A percentile compares a stretch with the other conserved stretches of the same genome.
Conservation (phyloP, 1,284 basidiomycete genomes). For the Fistulinella cinereoalba region DNA sequence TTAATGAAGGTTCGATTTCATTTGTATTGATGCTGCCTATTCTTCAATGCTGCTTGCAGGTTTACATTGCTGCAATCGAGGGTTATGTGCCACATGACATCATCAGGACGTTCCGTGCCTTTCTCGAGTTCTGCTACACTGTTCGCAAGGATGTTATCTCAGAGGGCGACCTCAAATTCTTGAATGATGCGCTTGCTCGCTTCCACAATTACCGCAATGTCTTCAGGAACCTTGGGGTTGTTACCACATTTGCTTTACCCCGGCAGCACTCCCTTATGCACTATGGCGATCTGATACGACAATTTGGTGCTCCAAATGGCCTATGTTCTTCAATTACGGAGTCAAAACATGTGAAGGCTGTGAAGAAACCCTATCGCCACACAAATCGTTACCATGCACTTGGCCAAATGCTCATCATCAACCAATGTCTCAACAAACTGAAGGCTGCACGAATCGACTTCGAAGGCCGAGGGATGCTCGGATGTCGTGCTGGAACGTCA, state of each 20-base stretch:
- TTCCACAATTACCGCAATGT: neutral
- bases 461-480: no score
- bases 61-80: neutral
- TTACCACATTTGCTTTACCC: neutral
- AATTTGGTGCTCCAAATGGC: neutral
- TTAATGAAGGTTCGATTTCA: conserved; percentile 21
- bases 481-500: no score
- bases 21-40: no score
- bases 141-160: neutral
- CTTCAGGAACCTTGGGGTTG: neutral
- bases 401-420: neutral
- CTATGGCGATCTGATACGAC: neutral
- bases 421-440: neutral
- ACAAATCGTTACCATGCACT: neutral
- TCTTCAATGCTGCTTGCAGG: no score
- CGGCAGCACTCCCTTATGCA: neutral
- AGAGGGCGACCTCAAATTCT: neutral
- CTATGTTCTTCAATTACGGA: neutral
- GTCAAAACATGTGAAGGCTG: neutral
- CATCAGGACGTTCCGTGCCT: neutral
- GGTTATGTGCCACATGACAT: neutral
- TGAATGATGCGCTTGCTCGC: neutral
- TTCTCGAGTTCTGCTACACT: neutral
- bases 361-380: neutral
- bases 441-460: no score